phyloP scores from a whole-genome alignment of 345 rosid genomes.

The Draba incana region DNA sequence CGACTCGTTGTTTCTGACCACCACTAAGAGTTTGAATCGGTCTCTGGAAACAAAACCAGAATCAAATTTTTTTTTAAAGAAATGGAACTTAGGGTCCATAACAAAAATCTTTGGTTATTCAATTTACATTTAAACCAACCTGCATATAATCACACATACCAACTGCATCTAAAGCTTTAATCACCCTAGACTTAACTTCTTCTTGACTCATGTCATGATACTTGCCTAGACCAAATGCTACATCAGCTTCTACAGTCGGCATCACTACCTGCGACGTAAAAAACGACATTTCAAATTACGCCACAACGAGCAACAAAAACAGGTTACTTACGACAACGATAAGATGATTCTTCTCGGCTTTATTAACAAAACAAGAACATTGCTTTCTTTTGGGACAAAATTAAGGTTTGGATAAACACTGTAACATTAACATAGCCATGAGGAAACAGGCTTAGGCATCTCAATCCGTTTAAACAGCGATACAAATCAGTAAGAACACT shows the following conservation, averaged over 20 bases:
- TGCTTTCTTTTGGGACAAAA: not conserved
- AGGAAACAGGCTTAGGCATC: not conserved
- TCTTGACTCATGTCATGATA: slow-evolving; percentile 51
- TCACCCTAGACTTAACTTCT: slow-evolving; percentile 69
- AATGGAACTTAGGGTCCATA: not conserved
- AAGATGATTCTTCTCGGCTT: not conserved
- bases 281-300: slow-evolving; percentile 5
- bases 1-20: slow-evolving; percentile 95
- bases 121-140: slow-evolving; percentile 18
- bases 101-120: slow-evolving; percentile 3
- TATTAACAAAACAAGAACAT: not conserved
- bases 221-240: slow-evolving; percentile 92
- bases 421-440: not conserved
- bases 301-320: slow-evolving; percentile 10
- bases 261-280: slow-evolving; percentile 71
- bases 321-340: not conserved
- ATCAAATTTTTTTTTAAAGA: not conserved
- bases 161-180: slow-evolving; percentile 70
- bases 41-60: slow-evolving; percentile 54
- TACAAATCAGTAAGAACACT: not conserved
- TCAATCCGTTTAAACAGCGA: slow-evolving; percentile 7
- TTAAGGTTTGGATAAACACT: not conserved
- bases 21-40: slow-evolving; percentile 97
- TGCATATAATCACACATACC: slow-evolving; percentile 72
- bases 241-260: slow-evolving; percentile 98